A percentile compares a stretch with the other conserved stretches of the same genome.
phyloP scores from a whole-genome alignment of 2,329 filamentous ascomycete species.

The Hypomyces rosellus region DNA sequence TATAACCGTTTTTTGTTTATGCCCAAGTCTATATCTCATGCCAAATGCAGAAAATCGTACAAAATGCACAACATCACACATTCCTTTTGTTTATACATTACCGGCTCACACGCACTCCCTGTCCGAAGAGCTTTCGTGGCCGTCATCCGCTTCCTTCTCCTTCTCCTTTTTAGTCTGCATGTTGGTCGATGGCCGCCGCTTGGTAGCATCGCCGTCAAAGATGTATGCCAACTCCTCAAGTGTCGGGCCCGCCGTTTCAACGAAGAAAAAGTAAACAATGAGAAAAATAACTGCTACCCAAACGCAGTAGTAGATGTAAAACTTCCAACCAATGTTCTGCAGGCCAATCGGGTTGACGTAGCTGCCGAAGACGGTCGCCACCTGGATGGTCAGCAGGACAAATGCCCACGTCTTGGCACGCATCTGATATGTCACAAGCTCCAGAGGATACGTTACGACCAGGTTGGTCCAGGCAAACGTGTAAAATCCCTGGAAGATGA shows the following conservation, averaged over 20 bases:
- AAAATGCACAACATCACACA: too few species aligned
- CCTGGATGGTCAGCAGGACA: conserved; percentile 33
- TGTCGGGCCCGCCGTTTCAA: conserved; percentile 31
- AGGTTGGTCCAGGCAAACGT: conserved; percentile 38
- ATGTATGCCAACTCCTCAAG: conserved; percentile 31
- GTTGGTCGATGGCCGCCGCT: conserved; percentile 19
- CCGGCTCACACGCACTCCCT: conserved; percentile 7
- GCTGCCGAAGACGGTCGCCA: conserved; percentile 29
- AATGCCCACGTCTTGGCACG: conserved; percentile 37
- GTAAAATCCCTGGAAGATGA: conserved; percentile 36
- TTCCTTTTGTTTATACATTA: neutral
- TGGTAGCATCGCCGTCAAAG: conserved; percentile 21
- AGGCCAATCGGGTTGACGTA: conserved; percentile 36
- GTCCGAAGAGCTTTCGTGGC: conserved; percentile 4
- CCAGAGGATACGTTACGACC: conserved; percentile 37
- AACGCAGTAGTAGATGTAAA: conserved; percentile 36
- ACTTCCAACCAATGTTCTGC: conserved; percentile 33
- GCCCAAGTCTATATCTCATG: too few species aligned
- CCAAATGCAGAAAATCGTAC: too few species aligned
- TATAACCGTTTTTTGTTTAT: too few species aligned
- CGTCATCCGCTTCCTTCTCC: conserved; percentile 5
- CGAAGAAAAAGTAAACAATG: conserved; percentile 35
- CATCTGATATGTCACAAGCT: conserved; percentile 36
- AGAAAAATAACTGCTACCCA: conserved; percentile 32
- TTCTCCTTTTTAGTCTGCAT: conserved; percentile 21